Base-by-base conservation (phyloP, 2,329 filamentous ascomycete genomes). In the Sporothrix globosa region DNA sequence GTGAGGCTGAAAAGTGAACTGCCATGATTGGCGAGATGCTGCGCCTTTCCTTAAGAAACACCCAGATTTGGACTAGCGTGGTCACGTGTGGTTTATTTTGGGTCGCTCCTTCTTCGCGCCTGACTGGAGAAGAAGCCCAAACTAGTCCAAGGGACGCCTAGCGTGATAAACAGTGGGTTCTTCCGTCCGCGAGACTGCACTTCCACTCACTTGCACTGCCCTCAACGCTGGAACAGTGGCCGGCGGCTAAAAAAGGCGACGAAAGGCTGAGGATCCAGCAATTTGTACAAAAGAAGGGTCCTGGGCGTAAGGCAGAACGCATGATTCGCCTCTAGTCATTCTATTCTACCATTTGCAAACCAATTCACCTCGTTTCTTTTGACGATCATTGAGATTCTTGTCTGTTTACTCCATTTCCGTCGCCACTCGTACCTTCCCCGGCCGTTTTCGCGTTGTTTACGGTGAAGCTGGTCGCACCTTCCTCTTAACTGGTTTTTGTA, bases 221-320 rank as follows among this genome's bases (percentile, higher is more conserved):
- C 21, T 46, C n/a, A 39, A n/a, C 19, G 9, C 27, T 61, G 34
- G n/a, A 44, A 39, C 19, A 13, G n/a, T 24, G 56, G n/a, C 34
- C 56, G 24, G 56, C 34, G 34, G 56, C 19, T 61, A 34, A 61
- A 61, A 24, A 61, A 61, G 56, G 56, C 56, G 56, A 61, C 56
- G 34, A 44, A 61, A 61, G 56, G 56, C 56, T 61, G 56, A 21
- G 34, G 34, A 41, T 44, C 30, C 11, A 61, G 56, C 56, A 61
- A 24, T 24, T 61, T 44, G 56, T 61, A 61, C 56, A 61, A 61
- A 61, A 61, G 56, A 44, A 44, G n/a, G 56, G 34, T 19, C n/a
- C 44, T 34, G 54, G 56, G 56, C 56, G 56, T 44, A 61, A 61
- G 56, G 56, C 56, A 61, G 56, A 65, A 63, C 60, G 60, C 60